These are phyloP conservation scores for Ogataea thermomethanolica DNA, from an alignment of 805 yeast species.

Conservation along the genomic window DNA sequence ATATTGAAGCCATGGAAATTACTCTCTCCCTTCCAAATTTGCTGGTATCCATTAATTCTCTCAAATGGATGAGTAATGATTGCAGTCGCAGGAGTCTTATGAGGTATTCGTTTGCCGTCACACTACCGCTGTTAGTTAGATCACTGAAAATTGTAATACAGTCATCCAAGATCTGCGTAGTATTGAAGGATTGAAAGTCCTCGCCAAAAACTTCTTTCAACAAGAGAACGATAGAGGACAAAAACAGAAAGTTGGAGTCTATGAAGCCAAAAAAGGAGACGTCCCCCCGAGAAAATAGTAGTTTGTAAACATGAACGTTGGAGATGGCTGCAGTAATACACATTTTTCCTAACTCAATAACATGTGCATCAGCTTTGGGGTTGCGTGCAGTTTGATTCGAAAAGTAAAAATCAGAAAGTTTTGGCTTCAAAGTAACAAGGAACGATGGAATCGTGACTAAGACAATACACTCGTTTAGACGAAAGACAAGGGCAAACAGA, in stretches of 20 bases:
- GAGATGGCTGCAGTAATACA: constrained; percentile 6
- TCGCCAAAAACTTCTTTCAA: not conserved
- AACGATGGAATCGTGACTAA: constrained; percentile 4
- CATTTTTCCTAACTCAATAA: not conserved
- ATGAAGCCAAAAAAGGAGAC: constrained; percentile 9
- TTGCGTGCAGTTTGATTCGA: no score
- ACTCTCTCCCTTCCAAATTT: not conserved
- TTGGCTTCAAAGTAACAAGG: constrained; percentile 1
- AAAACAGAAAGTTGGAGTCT: constrained; percentile 9
- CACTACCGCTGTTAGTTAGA: constrained; percentile 10
- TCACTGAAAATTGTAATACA: constrained; percentile 4
- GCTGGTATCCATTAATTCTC: not conserved
- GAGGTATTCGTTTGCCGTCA: constrained; percentile 9
- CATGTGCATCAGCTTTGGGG: no score
- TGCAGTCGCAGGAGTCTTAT: not conserved
- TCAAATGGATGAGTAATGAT: not conserved
- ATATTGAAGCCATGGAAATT: not conserved
- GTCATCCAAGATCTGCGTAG: not conserved
- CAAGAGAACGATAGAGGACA: constrained; percentile 5
- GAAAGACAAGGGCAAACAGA: constrained; percentile 7
- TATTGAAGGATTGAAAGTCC: not conserved
- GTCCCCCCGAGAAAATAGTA: constrained; percentile 1
- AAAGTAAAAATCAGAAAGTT: not conserved
- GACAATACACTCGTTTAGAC: constrained; percentile 8
- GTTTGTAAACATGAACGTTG: constrained; percentile 3